Percentiles rank a stretch among this genome's conserved stretches.
phyloP scores from a whole-genome alignment of 345 rosid species.

The Corymbia maculata region DNA sequence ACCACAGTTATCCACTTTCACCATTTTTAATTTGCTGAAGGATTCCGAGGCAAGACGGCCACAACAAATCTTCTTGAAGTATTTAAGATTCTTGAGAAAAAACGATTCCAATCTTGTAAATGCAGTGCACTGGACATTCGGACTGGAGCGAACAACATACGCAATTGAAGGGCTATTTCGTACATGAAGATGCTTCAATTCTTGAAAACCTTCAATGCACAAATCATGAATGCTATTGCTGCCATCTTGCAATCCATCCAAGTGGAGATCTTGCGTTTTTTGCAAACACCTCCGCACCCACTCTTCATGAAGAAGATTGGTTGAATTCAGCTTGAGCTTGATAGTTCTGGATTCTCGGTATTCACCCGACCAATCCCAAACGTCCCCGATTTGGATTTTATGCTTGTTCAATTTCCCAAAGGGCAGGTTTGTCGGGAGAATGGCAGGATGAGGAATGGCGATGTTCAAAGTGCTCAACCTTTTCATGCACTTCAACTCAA shows the following conservation, averaged over 20 bases:
- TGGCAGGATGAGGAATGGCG: background rate
- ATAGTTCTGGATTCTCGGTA: background rate
- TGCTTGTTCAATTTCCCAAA: rapidly evolving
- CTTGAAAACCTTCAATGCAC: background rate
- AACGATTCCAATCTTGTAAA: rapidly evolving
- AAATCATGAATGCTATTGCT: rapidly evolving
- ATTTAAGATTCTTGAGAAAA: rapidly evolving
- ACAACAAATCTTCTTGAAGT: rapidly evolving
- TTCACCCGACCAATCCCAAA: rapidly evolving
- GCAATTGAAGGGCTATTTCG: rapidly evolving
- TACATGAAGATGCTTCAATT: background rate
- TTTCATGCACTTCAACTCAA: background rate
- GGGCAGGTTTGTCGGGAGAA: background rate
- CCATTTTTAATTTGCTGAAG: background rate
- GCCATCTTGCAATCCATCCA: background rate
- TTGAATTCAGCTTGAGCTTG: background rate
- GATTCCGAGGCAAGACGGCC: rapidly evolving
- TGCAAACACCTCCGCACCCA: background rate
- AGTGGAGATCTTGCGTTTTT: rapidly evolving
- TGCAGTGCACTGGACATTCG: rapidly evolving
- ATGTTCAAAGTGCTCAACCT: rapidly evolving
- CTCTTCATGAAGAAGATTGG: background rate
- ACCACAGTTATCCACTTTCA: background rate
- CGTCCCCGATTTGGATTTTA: background rate
- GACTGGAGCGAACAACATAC: rapidly evolving